phyloP scores from a whole-genome alignment of 306 rosid genomes.

The Canavalia gladiata region DNA sequence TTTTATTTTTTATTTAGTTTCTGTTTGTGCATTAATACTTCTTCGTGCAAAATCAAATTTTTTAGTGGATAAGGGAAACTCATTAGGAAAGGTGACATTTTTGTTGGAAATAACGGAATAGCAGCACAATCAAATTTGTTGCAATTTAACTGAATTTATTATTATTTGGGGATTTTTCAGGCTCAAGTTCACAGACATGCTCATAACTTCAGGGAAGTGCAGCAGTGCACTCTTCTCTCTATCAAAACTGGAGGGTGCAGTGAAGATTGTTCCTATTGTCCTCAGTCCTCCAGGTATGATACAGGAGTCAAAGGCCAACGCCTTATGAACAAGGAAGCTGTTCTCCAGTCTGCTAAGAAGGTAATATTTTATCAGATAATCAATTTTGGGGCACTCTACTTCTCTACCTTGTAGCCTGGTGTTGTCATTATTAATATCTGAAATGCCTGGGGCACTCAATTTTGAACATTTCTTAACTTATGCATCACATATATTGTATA shows the following conservation, averaged over 20 bases:
- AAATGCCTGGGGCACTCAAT: background rate
- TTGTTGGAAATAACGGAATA: background rate
- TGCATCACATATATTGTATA: background rate
- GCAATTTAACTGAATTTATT: background rate
- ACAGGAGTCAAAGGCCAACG: conserved; percentile 86
- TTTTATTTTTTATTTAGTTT: background rate
- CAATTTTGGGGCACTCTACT: background rate
- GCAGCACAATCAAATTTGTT: conserved; percentile 2
- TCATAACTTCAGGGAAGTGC: conserved; percentile 97
- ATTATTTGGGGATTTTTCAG: conserved; percentile 49
- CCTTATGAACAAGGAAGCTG: conserved; percentile 85
- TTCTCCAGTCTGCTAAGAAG: conserved; percentile 79
- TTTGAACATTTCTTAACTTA: background rate
- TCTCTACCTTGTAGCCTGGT: conserved; percentile 11
- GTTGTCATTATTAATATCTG: conserved; percentile 5
- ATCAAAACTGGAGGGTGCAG: conserved; percentile 99
- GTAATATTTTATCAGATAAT: conserved; percentile 48
- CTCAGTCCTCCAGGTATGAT: conserved; percentile 90
- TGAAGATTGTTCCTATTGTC: conserved; percentile 98
- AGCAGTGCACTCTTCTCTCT: conserved; percentile 94
- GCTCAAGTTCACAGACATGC: conserved; percentile 96
- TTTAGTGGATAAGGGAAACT: conserved; percentile 12
- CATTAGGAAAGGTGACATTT: conserved; percentile 19
- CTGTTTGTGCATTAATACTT: background rate
- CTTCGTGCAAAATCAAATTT: background rate